Base-by-base conservation (phyloP, 176 grass and related monocot genomes). In the Juncus inflexus region DNA sequence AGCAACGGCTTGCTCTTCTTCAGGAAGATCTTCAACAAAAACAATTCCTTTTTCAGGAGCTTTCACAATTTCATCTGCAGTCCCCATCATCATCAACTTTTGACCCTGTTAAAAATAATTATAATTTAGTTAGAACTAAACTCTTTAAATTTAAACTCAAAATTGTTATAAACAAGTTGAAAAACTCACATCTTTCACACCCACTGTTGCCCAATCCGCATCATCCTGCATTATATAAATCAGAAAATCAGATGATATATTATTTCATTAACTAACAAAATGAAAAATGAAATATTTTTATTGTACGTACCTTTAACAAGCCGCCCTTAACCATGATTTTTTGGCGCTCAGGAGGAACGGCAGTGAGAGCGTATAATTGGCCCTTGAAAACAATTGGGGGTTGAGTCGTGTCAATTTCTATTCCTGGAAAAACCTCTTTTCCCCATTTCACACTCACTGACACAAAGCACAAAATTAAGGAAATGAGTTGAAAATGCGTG, bases 21-120 rank as follows among this genome's bases (percentile, higher is more conserved):
- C 95, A 64, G 95, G 95, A 69, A 99, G 80, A 78, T 99, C 95
- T 72, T 99, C 95, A 43, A 99, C 78, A 65, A 99, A 99, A 47
- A 94, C 78, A 47, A 88, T 83, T 60, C 80, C 85, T 80, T 99
- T 99, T 51, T 99, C 89, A 52, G 89, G 95, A 73, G 89, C 95
- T 86, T 86, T 99, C 75, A 99, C 86, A 67, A 99, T 99, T 79
- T 99, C 95, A 78, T 99, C 95, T 65, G 89, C 89, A 40, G 95
- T 99, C 40, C 95, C 95, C 82, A 99, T 99, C 95, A 99, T 94
- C 95, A 99, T 99, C 83, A 99, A 74, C 54, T 99, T 99, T 94
- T 99, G 95, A 84, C 95, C 95, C 95, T 99, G 53, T 41, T 42
- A 13, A 82, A 76, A 69, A 40, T 4, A 69, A 77, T 71, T 78